Base-by-base conservation (phyloP, 1,284 basidiomycete genomes). In the Tetrapyrgos nigripes region DNA sequence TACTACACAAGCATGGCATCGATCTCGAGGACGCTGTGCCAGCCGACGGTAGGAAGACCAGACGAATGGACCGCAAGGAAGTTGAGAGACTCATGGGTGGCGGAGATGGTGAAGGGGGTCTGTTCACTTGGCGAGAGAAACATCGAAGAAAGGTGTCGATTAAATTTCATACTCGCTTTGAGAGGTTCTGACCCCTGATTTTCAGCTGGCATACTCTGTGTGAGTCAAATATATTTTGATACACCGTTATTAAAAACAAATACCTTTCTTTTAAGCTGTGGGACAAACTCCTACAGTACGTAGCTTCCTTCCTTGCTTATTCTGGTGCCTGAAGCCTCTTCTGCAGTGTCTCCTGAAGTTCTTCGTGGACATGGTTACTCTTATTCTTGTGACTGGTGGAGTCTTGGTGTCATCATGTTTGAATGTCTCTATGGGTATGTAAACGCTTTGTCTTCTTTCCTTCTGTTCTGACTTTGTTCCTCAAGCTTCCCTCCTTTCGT, bases 331-430 rank as follows among this genome's bases (percentile, higher is more conserved):
- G 4, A n/a, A 40, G 19, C 37, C 19, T 40, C 37, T 59, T 70
- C 69, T 64, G 68, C 74, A 90, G 92, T 94, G 94, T 95, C 93
- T 10, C 94, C 95, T 29, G 97, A 98, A 73, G 96, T 98, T 43
- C 93, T 99, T 66, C 86, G 95, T 68, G 91, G 91, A 19, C 89
- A 92, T 69, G 96, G 96, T 24, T 98, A 98, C 75, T 89, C 93
- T 49, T 96, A 93, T 75, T 92, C 91, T 33, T 97, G 94, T 72
- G 96, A 98, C 71, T 98, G 96, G 96, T 98, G 97, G 96, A 95
- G 93, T 72, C 82, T 98, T 50, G 96, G 96, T 23, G 91, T 97
- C 55, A 97, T 97, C 71, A 89, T 94, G 85, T 93, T 88, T 68
- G 93, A 95, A 73, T 94, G 92, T 70, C 78, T 96, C 68, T 96